A percentile compares a stretch with the other conserved stretches of the same genome.
These are phyloP conservation scores for Salix udensis DNA, from an alignment of 345 rosid species.

Conservation along the genomic window DNA sequence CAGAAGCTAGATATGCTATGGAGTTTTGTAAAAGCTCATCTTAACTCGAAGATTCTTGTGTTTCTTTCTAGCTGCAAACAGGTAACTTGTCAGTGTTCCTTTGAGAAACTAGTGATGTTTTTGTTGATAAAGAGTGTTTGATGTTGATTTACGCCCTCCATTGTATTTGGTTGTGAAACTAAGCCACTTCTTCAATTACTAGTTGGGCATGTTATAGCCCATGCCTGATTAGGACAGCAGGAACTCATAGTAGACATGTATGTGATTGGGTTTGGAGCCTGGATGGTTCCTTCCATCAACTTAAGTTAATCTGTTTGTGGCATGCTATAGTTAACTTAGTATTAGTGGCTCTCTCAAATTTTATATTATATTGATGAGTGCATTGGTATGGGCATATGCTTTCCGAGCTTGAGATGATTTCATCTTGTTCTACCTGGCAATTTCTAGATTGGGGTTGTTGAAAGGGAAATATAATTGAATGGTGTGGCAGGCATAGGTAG, in stretches of 20 bases:
- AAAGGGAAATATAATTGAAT: background rate
- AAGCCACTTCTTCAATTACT: background rate
- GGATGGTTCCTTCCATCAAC: background rate
- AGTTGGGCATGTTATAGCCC: background rate
- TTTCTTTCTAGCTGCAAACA: constrained; percentile 92
- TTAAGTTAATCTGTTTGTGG: background rate
- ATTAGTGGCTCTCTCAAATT: too few relatives aligned
- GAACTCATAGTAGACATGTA: background rate
- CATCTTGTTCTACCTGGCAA: background rate
- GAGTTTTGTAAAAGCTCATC: constrained; percentile 86
- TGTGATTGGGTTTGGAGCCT: background rate
- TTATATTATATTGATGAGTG: background rate
- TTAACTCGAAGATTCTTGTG: constrained; percentile 72
- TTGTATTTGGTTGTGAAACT: background rate
- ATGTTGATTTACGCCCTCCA: background rate
- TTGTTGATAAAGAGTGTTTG: background rate
- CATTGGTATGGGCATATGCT: background rate
- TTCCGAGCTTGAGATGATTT: background rate
- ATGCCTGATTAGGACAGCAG: background rate
- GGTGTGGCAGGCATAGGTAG: background rate
- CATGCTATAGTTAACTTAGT: too few relatives aligned
- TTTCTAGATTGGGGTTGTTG: background rate
- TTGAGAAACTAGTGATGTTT: background rate
- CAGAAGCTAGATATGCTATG: constrained; percentile 86
- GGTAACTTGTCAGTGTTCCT: constrained; percentile 41